Conservation (phyloP, 1,284 basidiomycete genomes). For the Kwoniella shivajii region DNA sequence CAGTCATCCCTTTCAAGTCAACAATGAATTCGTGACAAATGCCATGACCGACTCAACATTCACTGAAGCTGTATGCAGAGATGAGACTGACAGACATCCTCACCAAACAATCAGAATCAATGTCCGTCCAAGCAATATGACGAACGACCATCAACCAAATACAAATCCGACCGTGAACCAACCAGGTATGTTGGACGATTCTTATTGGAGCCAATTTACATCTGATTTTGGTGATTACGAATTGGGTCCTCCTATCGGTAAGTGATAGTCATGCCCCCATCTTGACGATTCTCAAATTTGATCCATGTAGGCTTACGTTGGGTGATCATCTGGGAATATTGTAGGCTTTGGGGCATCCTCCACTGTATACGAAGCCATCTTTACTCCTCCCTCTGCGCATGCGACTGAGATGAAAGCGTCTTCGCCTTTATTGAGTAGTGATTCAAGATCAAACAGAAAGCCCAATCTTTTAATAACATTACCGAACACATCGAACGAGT, state of each 20-base stretch:
- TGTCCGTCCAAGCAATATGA: not conserved
- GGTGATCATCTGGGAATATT: not conserved
- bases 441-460: not conserved
- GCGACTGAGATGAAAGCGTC: not conserved
- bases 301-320: not conserved
- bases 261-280: conserved; percentile 5
- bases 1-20: too few relatives aligned
- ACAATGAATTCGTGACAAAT: too few relatives aligned
- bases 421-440: not conserved
- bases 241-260: conserved; percentile 40
- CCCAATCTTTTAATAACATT: conserved; percentile 5
- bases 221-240: conserved; percentile 39
- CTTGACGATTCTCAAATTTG: too few relatives aligned
- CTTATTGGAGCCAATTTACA: conserved; percentile 37
- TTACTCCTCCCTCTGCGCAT: conserved; percentile 16
- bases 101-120: not conserved
- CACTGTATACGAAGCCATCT: conserved; percentile 41
- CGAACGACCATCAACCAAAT: not conserved
- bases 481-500: not conserved
- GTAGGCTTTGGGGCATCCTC: conserved; percentile 50
- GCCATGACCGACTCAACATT: too few relatives aligned
- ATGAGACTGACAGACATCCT: too few relatives aligned
- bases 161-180: not conserved
- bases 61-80: too few relatives aligned
- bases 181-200: conserved; percentile 37